Conservation (phyloP, 257 asterid species). For the Salvia miltiorrhiza region DNA sequence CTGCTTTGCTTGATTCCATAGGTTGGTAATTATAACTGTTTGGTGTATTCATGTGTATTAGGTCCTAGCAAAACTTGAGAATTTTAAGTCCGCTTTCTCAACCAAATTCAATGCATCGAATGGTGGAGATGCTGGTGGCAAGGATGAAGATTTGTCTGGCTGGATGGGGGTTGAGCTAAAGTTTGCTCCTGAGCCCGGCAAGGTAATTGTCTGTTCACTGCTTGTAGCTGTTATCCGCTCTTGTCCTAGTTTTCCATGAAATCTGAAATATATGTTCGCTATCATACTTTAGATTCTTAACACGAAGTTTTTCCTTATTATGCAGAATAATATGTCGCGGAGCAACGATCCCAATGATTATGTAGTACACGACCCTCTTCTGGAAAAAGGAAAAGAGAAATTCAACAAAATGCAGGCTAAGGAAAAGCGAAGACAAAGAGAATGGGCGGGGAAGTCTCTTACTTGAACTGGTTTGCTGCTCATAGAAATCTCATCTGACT, state of each 20-base stretch:
- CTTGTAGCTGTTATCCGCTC: background rate
- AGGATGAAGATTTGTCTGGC: slow-evolving; percentile 51
- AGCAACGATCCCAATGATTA: slow-evolving; percentile 88
- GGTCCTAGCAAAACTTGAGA: slow-evolving; percentile 76
- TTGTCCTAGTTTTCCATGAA: slow-evolving; percentile 1
- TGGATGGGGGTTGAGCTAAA: slow-evolving; percentile 63
- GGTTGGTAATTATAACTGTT: slow-evolving; percentile 7
- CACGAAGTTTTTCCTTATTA: slow-evolving; percentile 4
- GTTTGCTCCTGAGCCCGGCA: slow-evolving; percentile 73
- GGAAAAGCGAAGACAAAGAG: slow-evolving; percentile 80
- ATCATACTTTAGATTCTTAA: background rate
- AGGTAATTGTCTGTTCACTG: slow-evolving; percentile 44
- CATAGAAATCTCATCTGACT: background rate
- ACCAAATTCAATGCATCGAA: slow-evolving; percentile 40
- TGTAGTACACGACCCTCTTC: slow-evolving; percentile 86
- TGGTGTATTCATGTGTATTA: slow-evolving; percentile 27
- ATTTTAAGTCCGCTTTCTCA: slow-evolving; percentile 54
- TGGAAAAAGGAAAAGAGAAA: slow-evolving; percentile 96
- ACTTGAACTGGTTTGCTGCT: slow-evolving; percentile 34
- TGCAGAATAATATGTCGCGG: slow-evolving; percentile 84
- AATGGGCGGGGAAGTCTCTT: slow-evolving; percentile 97
- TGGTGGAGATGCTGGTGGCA: slow-evolving; percentile 34
- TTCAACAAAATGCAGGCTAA: slow-evolving; percentile 87
- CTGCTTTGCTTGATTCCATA: slow-evolving; percentile 2
- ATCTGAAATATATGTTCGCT: background rate